Evolutionary conservation across 495 filamentous ascomycete species (phyloP).

Genomic region (Trichoderma gamsii): DNA sequence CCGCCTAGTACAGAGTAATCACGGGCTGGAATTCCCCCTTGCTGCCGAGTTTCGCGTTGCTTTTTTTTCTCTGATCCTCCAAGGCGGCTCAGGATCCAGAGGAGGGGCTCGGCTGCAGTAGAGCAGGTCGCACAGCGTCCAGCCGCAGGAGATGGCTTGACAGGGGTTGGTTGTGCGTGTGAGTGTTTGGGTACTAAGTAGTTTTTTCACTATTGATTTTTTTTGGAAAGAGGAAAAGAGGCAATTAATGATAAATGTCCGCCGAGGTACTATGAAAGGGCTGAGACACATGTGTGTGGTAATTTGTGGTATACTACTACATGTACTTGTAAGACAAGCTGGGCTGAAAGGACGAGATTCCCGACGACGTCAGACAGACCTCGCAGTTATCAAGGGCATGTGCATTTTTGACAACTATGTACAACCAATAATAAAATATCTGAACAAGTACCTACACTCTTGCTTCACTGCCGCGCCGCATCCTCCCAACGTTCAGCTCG

Average conservation of each 20-base stretch:
- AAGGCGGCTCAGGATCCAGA: not conserved
- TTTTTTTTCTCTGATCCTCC: not conserved
- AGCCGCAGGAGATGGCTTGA: not conserved
- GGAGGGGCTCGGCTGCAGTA: not conserved
- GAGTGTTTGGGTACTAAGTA: no score
- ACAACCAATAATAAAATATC: not conserved
- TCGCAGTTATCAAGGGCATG: not conserved
- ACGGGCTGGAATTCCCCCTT: no score
- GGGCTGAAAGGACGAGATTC: not conserved
- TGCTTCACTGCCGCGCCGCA: not conserved
- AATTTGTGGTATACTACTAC: not conserved
- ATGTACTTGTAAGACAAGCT: no score
- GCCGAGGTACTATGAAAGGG: not conserved
- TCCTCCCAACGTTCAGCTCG: not conserved
- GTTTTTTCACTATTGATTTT: not conserved
- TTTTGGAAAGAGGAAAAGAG: not conserved
- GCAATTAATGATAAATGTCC: not conserved
- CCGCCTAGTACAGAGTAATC: no score
- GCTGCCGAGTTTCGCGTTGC: not conserved
- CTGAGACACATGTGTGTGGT: not conserved
- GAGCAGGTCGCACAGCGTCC: not conserved
- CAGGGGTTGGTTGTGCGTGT: not conserved
- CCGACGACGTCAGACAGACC: not conserved
- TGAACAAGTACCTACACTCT: not conserved
- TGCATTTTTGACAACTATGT: not conserved